These are phyloP conservation scores for Trichoderma asperellum DNA, from an alignment of 2,329 filamentous ascomycete genomes.

Conservation along the genomic window DNA sequence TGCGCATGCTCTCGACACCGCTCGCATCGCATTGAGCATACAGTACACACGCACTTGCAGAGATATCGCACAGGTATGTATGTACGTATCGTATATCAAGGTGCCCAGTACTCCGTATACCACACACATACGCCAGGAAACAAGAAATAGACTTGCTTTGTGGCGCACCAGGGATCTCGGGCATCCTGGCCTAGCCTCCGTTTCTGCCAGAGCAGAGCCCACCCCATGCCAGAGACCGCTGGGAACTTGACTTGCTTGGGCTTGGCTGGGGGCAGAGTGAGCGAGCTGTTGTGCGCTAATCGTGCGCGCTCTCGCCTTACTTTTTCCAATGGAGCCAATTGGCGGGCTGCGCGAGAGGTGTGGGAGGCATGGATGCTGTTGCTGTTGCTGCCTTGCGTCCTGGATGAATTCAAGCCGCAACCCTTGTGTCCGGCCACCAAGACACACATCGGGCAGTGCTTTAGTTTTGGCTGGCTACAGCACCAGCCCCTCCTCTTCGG, in stretches of 20 bases:
- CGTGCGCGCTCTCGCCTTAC: neutral
- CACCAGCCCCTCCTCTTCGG: neutral
- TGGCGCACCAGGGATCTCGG: neutral
- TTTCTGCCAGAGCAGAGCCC: neutral
- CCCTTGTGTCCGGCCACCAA: neutral
- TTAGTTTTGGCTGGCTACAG: neutral
- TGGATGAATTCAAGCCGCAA: neutral
- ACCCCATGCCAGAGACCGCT: neutral
- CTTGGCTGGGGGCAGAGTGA: neutral
- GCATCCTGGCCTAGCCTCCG: neutral
- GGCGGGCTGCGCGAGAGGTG: neutral
- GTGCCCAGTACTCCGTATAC: too few relatives aligned
- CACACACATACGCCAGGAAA: neutral
- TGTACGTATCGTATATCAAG: too few relatives aligned
- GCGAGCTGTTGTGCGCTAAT: neutral
- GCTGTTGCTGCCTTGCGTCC: neutral
- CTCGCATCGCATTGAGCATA: neutral
- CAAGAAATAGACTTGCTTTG: neutral
- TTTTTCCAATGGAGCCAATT: neutral
- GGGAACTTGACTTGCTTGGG: slow-evolving; percentile 6
- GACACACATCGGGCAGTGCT: neutral
- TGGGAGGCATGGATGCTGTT: neutral
- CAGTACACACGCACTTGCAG: neutral
- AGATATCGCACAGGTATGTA: neutral
- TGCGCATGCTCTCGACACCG: neutral